These are phyloP conservation scores for Diaporthe destruens DNA, from an alignment of 2,329 filamentous ascomycete species.

Conservation along the genomic window DNA sequence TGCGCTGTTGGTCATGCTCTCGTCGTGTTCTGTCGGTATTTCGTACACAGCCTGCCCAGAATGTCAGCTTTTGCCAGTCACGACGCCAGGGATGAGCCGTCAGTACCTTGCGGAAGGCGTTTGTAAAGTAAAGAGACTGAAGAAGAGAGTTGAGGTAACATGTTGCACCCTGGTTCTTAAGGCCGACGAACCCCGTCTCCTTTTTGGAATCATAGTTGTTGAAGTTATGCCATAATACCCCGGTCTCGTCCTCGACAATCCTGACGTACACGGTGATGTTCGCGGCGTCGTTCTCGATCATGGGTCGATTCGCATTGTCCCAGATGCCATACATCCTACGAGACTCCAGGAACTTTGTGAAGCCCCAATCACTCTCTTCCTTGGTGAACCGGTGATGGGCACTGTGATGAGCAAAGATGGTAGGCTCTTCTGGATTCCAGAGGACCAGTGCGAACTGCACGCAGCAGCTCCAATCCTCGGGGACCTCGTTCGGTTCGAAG, in stretches of 20 bases:
- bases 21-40: conserved; percentile 91
- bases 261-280: conserved; percentile 88
- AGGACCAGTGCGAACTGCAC: conserved; percentile 95
- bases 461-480: conserved; percentile 96
- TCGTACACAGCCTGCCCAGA: conserved; percentile 85
- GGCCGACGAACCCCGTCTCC: conserved; percentile 94
- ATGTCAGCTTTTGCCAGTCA: conserved; percentile 40
- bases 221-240: conserved; percentile 92
- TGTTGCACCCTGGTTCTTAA: conserved; percentile 96
- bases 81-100: conserved; percentile 25
- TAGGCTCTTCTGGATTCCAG: conserved; percentile 95
- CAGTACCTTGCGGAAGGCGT: conserved; percentile 88
- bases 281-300: conserved; percentile 81
- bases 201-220: conserved; percentile 99
- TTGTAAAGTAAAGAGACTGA: conserved; percentile 88
- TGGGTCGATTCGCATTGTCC: conserved; percentile 76
- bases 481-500: conserved; percentile 79
- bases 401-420: conserved; percentile 81
- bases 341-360: conserved; percentile 94
- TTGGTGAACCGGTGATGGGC: conserved; percentile 97
- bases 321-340: conserved; percentile 86
- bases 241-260: conserved; percentile 87
- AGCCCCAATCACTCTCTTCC: conserved; percentile 98
- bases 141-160: conserved; percentile 89
- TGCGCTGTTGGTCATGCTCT: conserved; percentile 86